Evolutionary conservation across 2,329 filamentous ascomycete species (phyloP).

Genomic region (Fonsecaea pedrosoi): DNA sequence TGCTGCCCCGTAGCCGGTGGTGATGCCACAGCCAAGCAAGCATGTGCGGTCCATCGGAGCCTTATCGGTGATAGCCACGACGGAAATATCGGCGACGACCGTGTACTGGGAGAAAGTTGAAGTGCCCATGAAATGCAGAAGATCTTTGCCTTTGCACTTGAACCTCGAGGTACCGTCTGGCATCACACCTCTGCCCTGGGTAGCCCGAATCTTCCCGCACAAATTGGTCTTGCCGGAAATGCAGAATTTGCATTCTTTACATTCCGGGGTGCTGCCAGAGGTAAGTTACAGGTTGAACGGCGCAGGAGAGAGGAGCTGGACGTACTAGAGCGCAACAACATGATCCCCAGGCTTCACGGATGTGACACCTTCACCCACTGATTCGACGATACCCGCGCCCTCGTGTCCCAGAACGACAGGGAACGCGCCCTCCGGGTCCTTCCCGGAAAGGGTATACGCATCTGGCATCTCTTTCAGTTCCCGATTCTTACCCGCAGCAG

Average conservation of each 20-base stretch:
- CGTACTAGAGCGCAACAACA: slow-evolving; percentile 85
- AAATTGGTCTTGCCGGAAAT: slow-evolving; percentile 99
- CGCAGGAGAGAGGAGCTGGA: slow-evolving; percentile 27
- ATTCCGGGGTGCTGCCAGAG: slow-evolving; percentile 81
- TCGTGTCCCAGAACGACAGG: slow-evolving; percentile 89
- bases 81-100: slow-evolving; percentile 97
- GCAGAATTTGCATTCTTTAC: slow-evolving; percentile 99
- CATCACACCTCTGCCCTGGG: slow-evolving; percentile 95
- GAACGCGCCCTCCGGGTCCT: slow-evolving; percentile 95
- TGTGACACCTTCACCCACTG: slow-evolving; percentile 91
- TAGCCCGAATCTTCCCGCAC: slow-evolving; percentile 97
- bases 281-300: slow-evolving; percentile 17
- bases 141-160: slow-evolving; percentile 90
- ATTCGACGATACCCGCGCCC: slow-evolving; percentile 90
- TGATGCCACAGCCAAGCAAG: slow-evolving; percentile 96
- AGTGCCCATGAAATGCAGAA: slow-evolving; percentile 99
- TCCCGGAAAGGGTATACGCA: slow-evolving; percentile 93
- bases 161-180: slow-evolving; percentile 95
- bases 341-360: slow-evolving; percentile 93
- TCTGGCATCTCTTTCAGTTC: slow-evolving; percentile 57
- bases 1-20: slow-evolving; percentile 95
- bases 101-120: slow-evolving; percentile 99
- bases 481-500: slow-evolving; percentile 19
- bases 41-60: slow-evolving; percentile 96
- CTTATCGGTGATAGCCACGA: slow-evolving; percentile 87